Percentiles rank a stretch among this genome's conserved stretches.
Evolutionary conservation across 2,329 filamentous ascomycete genomes (phyloP).

Genomic region (Neurospora sp.): DNA sequence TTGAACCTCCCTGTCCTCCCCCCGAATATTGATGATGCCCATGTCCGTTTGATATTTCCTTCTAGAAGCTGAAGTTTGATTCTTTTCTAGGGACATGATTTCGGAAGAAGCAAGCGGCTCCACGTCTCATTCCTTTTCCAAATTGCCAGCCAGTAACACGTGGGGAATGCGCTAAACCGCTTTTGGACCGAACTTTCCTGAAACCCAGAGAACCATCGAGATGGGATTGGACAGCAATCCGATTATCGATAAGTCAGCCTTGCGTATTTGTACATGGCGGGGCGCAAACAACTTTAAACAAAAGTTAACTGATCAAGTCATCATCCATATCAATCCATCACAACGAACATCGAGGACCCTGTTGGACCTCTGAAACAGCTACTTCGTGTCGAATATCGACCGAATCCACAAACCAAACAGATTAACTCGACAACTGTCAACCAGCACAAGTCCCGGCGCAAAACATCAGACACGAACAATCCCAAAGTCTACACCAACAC

Average conservation of each 20-base stretch:
- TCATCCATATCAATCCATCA: background rate
- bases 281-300: slow-evolving; percentile 1
- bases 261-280: background rate
- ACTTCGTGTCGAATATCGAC: background rate
- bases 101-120: background rate
- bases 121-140: background rate
- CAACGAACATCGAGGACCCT: background rate
- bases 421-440: background rate
- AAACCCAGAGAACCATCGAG: slow-evolving; percentile 15
- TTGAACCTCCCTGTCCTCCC: background rate
- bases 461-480: slow-evolving; percentile 3
- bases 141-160: background rate
- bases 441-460: background rate
- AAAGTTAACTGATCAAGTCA: background rate
- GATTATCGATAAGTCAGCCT: slow-evolving; percentile 1
- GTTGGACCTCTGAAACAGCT: background rate
- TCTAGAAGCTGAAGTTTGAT: background rate
- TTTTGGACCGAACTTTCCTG: slow-evolving; percentile 26
- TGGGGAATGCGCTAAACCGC: slow-evolving; percentile 16
- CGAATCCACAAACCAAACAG: background rate
- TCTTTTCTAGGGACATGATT: background rate
- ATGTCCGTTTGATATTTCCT: background rate
- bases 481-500: background rate
- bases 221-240: background rate
- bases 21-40: background rate